Evolutionary conservation across 768 basidiomycete species (phyloP), one percentile per base, ranked within the genome.

Genomic region (Asterophora parasitica): DNA sequence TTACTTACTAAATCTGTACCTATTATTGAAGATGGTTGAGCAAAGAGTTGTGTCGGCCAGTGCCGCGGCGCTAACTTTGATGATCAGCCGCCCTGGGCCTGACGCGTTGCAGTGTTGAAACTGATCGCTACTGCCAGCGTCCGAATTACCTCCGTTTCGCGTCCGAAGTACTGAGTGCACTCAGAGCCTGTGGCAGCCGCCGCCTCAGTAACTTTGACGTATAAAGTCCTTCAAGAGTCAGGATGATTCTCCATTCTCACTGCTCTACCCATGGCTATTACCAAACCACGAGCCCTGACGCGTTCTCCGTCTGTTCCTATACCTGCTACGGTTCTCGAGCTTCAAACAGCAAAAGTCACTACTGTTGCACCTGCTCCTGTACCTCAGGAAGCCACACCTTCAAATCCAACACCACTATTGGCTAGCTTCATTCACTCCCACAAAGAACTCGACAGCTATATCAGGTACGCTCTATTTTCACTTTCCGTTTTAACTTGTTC

Each of bases 371-470:
- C 56, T 23, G 44, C 44, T 33, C 48, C 54, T 30, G 51, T 51
- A 20, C 56, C 58, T 45, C 53, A 55, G 35, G 16, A 57, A 54
- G 32, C 56, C 40, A 50, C 52, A 7, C 12, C 32, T 23, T 27
- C 50, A 19, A 58, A 59, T 16, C 42, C 50, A 32, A 62, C 67
- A 2, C 60, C 69, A 15, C 66, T 88, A 42, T 59, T 88, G 41
- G 57, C 70, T 7, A 74, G 73, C 26, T 90, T 86, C 60, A 61
- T 85, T 42, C 69, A 75, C 6, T 78, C 81, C 16, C 68, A 73
- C 58, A 73, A 72, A 55, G 84, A 88, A 39, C 78, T 88, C 23
- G 76, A 85, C 53, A 58, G 60, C 13, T 82, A 84, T 23, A 23
- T 6, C 72, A 81, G 73, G 85, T 88, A 40, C 42, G 76, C 64